phyloP scores from a whole-genome alignment of 2,329 filamentous ascomycete genomes.

The Diplodia corticola region DNA sequence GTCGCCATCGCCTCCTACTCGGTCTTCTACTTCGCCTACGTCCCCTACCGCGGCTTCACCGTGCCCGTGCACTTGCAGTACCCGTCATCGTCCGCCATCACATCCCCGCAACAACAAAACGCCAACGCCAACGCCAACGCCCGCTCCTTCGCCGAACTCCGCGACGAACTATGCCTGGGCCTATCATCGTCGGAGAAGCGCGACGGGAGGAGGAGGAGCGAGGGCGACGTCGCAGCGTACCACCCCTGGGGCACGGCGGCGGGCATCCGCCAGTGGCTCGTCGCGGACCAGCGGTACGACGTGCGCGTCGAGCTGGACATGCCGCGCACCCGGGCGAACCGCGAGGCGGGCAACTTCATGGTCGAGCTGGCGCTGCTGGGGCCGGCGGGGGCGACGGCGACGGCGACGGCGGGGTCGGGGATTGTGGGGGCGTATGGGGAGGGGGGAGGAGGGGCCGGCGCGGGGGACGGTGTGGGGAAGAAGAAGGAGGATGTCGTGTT shows the following conservation, averaged over 20 bases:
- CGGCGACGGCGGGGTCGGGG: not conserved
- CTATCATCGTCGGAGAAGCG: not conserved
- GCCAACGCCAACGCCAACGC: not conserved
- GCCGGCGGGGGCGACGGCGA: conserved; percentile 20
- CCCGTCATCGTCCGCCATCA: conserved; percentile 39
- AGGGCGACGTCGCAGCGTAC: not conserved
- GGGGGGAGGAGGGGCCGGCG: not conserved
- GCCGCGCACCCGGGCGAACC: conserved; percentile 75
- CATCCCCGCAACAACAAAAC: conserved; percentile 22
- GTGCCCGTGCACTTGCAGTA: conserved; percentile 67
- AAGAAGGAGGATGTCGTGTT: not conserved
- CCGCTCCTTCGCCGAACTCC: not conserved
- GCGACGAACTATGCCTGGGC: not conserved
- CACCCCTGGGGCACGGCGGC: conserved; percentile 48
- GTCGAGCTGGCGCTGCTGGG: conserved; percentile 70
- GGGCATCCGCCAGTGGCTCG: conserved; percentile 51
- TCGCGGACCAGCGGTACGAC: conserved; percentile 79
- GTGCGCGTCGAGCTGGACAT: conserved; percentile 72
- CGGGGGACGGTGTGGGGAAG: no score
- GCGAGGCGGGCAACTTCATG: conserved; percentile 91
- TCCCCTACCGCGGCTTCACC: conserved; percentile 64
- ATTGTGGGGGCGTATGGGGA: not conserved
- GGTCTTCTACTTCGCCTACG: conserved; percentile 68
- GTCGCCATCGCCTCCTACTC: conserved; percentile 62
- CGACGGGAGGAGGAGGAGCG: not conserved